Conservation (phyloP, 352 stramenopile species). For the Phytophthora citrophthora region DNA sequence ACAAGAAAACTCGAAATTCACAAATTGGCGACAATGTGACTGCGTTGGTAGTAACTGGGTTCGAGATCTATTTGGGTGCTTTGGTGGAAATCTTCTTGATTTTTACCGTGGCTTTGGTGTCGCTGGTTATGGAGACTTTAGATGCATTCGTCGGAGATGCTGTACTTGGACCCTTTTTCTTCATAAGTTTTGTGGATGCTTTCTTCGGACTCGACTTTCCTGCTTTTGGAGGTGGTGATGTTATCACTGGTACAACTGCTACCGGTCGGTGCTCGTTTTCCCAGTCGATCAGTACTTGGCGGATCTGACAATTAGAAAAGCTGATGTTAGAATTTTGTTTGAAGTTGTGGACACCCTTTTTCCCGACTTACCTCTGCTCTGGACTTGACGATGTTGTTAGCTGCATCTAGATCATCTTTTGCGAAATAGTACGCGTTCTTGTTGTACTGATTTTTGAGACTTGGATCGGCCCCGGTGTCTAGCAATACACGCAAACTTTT, state of each 20-base stretch:
- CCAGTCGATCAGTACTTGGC: constrained; percentile 72
- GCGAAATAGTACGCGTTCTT: constrained; percentile 91
- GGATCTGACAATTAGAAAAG: constrained; percentile 44
- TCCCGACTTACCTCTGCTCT: constrained; percentile 53
- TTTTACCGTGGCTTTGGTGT: constrained; percentile 15
- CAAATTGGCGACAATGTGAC: too few species aligned
- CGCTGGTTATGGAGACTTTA: constrained; percentile 4
- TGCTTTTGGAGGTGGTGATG: constrained; percentile 10
- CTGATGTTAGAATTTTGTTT: neutral
- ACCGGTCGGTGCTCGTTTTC: constrained; percentile 57
- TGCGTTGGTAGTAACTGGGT: too few species aligned
- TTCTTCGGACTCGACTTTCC: constrained; percentile 35
- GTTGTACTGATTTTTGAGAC: constrained; percentile 91
- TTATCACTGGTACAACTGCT: constrained; percentile 2
- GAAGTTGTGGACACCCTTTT: neutral
- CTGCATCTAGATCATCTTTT: constrained; percentile 89
- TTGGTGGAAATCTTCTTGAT: constrained; percentile 19
- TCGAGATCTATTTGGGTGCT: constrained; percentile 10
- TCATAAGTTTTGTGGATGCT: constrained; percentile 10
- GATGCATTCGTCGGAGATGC: constrained; percentile 13
- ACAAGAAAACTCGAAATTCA: too few species aligned
- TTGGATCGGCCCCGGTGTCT: constrained; percentile 80
- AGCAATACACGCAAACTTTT: constrained; percentile 71
- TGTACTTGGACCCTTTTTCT: constrained; percentile 16
- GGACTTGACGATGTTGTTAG: constrained; percentile 82